Evolutionary conservation across 129 eudicot species (phyloP), one percentile per base, ranked within the genome.

Genomic region (Pittosporum tobira): DNA sequence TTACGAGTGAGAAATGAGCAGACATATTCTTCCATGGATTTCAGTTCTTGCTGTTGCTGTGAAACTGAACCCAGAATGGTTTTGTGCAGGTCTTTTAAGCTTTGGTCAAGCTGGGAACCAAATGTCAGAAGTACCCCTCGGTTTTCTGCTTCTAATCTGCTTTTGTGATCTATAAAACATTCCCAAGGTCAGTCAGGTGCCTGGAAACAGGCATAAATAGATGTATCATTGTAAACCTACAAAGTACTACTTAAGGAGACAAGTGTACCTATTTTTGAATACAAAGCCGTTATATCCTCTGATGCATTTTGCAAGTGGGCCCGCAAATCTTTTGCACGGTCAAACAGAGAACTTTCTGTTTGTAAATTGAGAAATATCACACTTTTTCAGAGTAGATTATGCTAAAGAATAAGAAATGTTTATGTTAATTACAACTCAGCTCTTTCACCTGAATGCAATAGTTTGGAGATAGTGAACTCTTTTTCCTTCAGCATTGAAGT

Each of bases 61-160:
- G 84, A 74, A 70, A 90, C 77, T 53, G 94, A 82, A 52, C 81
- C 74, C 13, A 69, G 47, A 38, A 90, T 68, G 56, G 77, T 71
- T 51, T 82, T 66, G 48, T 90, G 88, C 75, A 90, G 78, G 67
- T 82, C 85, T 51, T 80, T 82, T 75, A 90, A 78, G 72, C 88
- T 80, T 54, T 77, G 74, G 51, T 84, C 81, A 56, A 90, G 89
- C 65, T 82, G 82, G 48, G 62, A 51, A 65, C 94, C 93, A 71
- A 90, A 90, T 65, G 75, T 65, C 69, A 61, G 48, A 43, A 85
- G 86, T 60, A 90, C 42, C 74, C 59, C 76, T 29, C 70, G 84
- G 78, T 90, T 90, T 68, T 85, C 81, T 50, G 73, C 79, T 70
- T 90, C 97, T 49, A 90, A 25, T 71, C 71, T 80, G 87, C 71